Base-by-base conservation (phyloP, 805 yeast species). In the Metschnikowia lochheadii region DNA sequence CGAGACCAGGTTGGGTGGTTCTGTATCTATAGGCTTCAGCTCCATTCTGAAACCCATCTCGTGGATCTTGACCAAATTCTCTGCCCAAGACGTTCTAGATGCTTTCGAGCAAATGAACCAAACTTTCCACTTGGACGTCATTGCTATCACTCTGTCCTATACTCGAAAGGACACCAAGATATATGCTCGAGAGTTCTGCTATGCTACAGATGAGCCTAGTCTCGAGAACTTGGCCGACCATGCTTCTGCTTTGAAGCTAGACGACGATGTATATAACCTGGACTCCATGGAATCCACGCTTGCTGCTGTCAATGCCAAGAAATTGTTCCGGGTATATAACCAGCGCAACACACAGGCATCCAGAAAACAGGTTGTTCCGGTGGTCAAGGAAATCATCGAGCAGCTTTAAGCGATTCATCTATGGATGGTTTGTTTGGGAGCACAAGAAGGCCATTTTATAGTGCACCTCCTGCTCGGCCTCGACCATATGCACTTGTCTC, bases 291-390 rank as follows among this genome's bases (percentile, higher is more conserved):
- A 51, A 4, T 44, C 42, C n/a, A 53, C 45, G 7, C 35, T 68
- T 11, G 49, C 48, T 6, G 50, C 49, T 26, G 37, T 61, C 45
- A 48, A 57, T 23, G 45, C 45, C 7, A 26, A 48, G 6, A 41
- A 40, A 13, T 6, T 49, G 10, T 61, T 72, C 43, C 61, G 54
- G 43, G 55, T 72, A 6, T 70, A 54, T 55, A 86, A 85, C 62
- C 76, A 74, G 54, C 54, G 48, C 5, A 82, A 85, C 52, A 59
- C 77, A 13, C 64, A 68, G 6, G 91, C 92, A 1, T 86, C 94
- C 34, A 77, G 97, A 59, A 91, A 91, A 63, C 95, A 87, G 63
- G 88, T 90, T 11, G 96, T 88, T 4, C 97, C 97, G 3, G 65
- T 64, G 11, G 67, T 74, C 17, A 72, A 74, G 62, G 59, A 57